A percentile compares a stretch with the other conserved stretches of the same genome.
Conservation (phyloP, 257 asterid species). For the Ocimum tenuiflorum region DNA sequence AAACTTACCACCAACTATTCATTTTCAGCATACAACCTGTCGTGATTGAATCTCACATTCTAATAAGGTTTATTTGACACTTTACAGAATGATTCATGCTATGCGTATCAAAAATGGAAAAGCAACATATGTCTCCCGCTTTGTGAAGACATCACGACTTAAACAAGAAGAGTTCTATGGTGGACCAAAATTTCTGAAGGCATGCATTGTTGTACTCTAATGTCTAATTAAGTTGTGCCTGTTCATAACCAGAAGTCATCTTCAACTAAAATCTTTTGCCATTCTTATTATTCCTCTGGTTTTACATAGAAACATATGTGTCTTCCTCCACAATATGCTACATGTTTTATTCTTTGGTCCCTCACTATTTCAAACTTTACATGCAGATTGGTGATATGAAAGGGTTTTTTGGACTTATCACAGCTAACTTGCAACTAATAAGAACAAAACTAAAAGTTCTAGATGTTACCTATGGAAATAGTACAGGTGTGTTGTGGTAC, state of each 20-base stretch:
- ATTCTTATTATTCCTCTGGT: background rate
- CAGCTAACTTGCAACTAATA: slow-evolving; percentile 56
- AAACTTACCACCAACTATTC: background rate
- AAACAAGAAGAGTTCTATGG: slow-evolving; percentile 84
- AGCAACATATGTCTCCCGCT: slow-evolving; percentile 88
- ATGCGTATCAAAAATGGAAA: slow-evolving; percentile 89
- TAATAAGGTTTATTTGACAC: slow-evolving; percentile 2
- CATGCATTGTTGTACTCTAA: slow-evolving; percentile 7
- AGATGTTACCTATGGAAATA: slow-evolving; percentile 60
- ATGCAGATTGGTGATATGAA: slow-evolving; percentile 90
- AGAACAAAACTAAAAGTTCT: slow-evolving; percentile 71
- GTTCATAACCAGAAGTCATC: background rate
- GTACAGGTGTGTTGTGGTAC: slow-evolving; percentile 56
- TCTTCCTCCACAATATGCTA: background rate
- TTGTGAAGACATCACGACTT: slow-evolving; percentile 77
- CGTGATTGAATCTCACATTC: background rate
- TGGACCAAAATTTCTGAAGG: slow-evolving; percentile 89
- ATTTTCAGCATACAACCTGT: background rate
- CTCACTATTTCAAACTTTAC: slow-evolving; percentile 9
- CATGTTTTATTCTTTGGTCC: background rate
- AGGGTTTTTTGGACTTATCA: slow-evolving; percentile 74
- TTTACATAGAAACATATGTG: background rate
- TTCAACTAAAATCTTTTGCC: background rate
- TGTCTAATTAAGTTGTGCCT: background rate
- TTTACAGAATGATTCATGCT: slow-evolving; percentile 89